Conservation (phyloP, 148 eudicot species). For the Mesembryanthemum crystallinum region DNA sequence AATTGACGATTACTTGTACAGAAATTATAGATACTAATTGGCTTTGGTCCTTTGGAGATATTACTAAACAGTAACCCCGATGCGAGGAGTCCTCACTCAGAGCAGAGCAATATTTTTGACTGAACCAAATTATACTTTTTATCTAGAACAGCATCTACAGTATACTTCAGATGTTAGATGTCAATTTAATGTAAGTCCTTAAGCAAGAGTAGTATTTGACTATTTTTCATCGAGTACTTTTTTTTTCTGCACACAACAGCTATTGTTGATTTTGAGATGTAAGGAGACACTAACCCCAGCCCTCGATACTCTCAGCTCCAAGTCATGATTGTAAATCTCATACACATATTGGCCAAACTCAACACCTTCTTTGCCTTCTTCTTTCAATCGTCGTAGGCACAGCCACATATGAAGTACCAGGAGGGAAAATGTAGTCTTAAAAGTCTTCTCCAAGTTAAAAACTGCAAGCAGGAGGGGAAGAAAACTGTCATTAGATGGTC, state of each 20-base stretch:
- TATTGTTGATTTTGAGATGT: not conserved
- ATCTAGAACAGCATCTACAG: not conserved
- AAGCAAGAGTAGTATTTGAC: not conserved
- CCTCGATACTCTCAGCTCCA: constrained; percentile 90
- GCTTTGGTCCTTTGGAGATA: too few species aligned
- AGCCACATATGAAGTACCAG: constrained; percentile 97
- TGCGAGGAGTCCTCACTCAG: too few species aligned
- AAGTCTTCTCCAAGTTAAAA: constrained; percentile 89
- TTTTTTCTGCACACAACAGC: not conserved
- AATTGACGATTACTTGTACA: too few species aligned
- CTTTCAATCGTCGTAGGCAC: constrained; percentile 82
- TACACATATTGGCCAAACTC: constrained; percentile 91
- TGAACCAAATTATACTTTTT: too few species aligned
- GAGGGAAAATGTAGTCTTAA: constrained; percentile 84
- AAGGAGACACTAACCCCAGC: constrained; percentile 81
- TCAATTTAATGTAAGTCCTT: not conserved
- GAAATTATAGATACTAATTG: too few species aligned
- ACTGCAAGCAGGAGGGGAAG: constrained; percentile 45
- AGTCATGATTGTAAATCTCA: constrained; percentile 92
- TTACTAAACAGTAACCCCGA: too few species aligned
- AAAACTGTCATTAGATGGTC: constrained; percentile 16
- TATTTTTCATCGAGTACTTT: not conserved
- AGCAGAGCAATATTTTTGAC: too few species aligned
- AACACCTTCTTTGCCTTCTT: constrained; percentile 86
- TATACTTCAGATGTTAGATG: not conserved